Percentiles rank a stretch among this genome's conserved stretches.
Conservation (phyloP, 1,284 basidiomycete species). For the Rhodotorula sp. region DNA sequence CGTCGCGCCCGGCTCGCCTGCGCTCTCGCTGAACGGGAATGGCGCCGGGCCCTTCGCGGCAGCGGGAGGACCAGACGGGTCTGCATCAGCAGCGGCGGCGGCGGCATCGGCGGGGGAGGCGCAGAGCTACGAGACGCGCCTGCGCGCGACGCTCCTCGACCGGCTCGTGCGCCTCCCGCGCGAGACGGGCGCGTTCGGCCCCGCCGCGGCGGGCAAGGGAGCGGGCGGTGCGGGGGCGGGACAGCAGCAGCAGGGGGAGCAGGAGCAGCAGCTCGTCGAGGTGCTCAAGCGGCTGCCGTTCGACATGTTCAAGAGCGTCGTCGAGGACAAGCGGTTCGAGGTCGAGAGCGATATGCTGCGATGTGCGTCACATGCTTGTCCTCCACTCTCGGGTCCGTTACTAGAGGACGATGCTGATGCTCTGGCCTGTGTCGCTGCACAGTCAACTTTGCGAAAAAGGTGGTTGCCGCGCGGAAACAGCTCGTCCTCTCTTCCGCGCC, state of each 20-base stretch:
- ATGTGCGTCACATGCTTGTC: constrained; percentile 12
- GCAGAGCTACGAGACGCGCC: constrained; percentile 1
- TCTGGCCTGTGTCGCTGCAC: neutral
- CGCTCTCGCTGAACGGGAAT: neutral
- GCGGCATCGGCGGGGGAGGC: neutral
- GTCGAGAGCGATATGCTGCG: constrained; percentile 20
- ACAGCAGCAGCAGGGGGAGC: neutral
- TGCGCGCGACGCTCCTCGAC: neutral
- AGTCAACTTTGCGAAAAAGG: constrained; percentile 36
- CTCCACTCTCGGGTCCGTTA: neutral
- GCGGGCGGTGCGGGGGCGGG: too few relatives aligned
- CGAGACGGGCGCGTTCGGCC: constrained; percentile 25
- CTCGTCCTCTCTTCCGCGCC: constrained; percentile 1
- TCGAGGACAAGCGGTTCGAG: constrained; percentile 9
- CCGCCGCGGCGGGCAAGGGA: neutral
- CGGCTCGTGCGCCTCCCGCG: constrained; percentile 14
- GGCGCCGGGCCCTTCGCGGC: neutral
- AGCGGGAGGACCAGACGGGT: neutral
- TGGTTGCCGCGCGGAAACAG: constrained; percentile 17
- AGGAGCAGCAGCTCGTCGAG: constrained; percentile 15
- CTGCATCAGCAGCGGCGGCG: neutral
- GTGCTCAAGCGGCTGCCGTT: constrained; percentile 25
- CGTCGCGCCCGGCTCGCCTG: neutral
- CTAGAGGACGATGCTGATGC: neutral
- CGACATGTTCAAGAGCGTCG: constrained; percentile 21